Conservation (phyloP, 495 filamentous ascomycete species). For the Acidiella bohemica region DNA sequence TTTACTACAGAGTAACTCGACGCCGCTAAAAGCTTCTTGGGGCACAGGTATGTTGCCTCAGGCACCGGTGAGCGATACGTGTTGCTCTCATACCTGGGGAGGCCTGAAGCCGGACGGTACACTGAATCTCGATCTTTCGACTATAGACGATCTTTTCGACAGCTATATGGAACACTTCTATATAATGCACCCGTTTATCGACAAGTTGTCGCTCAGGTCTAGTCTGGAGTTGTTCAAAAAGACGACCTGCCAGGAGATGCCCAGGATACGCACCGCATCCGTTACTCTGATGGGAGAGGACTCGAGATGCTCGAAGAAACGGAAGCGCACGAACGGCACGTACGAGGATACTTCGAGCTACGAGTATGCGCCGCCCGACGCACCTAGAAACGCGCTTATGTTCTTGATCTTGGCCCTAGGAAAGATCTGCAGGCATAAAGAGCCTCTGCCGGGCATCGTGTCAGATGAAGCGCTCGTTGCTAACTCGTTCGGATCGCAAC, state of each 20-base stretch:
- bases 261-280: background rate
- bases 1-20: constrained; percentile 11
- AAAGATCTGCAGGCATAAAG: constrained; percentile 57
- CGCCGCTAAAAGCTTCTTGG: constrained; percentile 27
- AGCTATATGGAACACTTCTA: constrained; percentile 73
- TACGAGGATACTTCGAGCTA: background rate
- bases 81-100: constrained; percentile 21
- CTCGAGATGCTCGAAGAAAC: background rate
- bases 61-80: constrained; percentile 11
- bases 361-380: constrained; percentile 33
- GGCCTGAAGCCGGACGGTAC: constrained; percentile 47
- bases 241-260: constrained; percentile 15
- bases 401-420: constrained; percentile 74
- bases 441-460: constrained; percentile 47
- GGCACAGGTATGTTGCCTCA: constrained; percentile 25
- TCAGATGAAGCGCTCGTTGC: too few relatives aligned
- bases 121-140: constrained; percentile 49
- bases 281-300: constrained; percentile 2
- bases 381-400: constrained; percentile 61
- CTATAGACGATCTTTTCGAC: constrained; percentile 48
- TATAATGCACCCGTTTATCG: constrained; percentile 78
- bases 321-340: constrained; percentile 18
- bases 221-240: constrained; percentile 40
- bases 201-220: constrained; percentile 33
- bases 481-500: too few relatives aligned